Conservation (phyloP, 78 protist species). For the Cavenderia fasciculata region DNA sequence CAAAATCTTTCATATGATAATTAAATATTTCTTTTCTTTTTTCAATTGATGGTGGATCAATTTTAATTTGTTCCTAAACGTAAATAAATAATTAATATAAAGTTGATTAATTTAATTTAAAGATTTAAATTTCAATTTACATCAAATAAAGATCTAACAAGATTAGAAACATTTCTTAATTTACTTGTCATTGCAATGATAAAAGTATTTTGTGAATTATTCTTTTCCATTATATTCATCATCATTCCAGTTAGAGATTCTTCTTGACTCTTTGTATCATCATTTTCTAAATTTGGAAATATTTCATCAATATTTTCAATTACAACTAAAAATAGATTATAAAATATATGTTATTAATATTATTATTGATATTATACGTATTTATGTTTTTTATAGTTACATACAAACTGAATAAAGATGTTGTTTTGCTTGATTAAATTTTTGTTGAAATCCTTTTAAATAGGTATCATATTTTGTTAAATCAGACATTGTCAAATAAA, state of each 20-base stretch:
- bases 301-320: conserved; percentile 52
- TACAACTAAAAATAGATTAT: not conserved
- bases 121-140: not conserved
- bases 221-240: conserved; percentile 2
- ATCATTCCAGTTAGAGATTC: not conserved
- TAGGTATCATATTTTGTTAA: conserved; percentile 26
- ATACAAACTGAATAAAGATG: not conserved
- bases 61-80: conserved; percentile 21
- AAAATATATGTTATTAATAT: not conserved
- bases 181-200: conserved; percentile 33
- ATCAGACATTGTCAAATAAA: not conserved
- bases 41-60: conserved; percentile 25
- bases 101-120: not conserved
- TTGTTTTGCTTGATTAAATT: conserved; percentile 27
- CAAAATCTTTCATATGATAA: not conserved
- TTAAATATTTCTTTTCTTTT: conserved; percentile 51
- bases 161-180: not conserved
- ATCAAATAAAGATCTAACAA: conserved; percentile 19
- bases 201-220: not conserved
- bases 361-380: not conserved
- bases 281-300: conserved; percentile 11
- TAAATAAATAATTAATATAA: not conserved
- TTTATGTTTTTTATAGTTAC: not conserved
- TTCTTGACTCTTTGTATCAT: not conserved
- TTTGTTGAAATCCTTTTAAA: conserved; percentile 20